Percentiles rank a stretch among this genome's conserved stretches.
Conservation (phyloP, 129 eudicot genomes). For the Artemisia tridentata region DNA sequence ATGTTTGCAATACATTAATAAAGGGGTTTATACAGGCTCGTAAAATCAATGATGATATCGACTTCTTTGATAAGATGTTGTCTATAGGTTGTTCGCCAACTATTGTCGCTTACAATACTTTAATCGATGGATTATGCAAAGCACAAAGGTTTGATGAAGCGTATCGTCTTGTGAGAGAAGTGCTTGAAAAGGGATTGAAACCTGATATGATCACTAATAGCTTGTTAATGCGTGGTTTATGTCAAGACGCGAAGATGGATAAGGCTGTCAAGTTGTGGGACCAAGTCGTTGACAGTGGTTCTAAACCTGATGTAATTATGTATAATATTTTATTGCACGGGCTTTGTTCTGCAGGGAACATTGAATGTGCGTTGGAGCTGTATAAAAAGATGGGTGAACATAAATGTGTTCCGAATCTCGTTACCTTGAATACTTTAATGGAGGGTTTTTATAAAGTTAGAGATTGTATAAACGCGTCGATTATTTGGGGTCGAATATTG, state of each 20-base stretch:
- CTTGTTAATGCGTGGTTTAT: slow-evolving; percentile 72
- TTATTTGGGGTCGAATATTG: slow-evolving; percentile 65
- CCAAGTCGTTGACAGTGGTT: slow-evolving; percentile 50
- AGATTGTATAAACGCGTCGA: slow-evolving; percentile 56
- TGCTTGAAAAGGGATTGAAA: slow-evolving; percentile 61
- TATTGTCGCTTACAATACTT: slow-evolving; percentile 72
- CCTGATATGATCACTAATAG: slow-evolving; percentile 75
- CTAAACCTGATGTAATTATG: slow-evolving; percentile 77
- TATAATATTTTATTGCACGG: slow-evolving; percentile 87
- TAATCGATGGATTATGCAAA: slow-evolving; percentile 73
- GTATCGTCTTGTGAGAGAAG: slow-evolving; percentile 56
- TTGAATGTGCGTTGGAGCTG: slow-evolving; percentile 52
- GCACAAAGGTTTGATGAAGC: slow-evolving; percentile 66
- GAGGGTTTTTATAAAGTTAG: slow-evolving; percentile 80
- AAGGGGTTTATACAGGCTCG: slow-evolving; percentile 59
- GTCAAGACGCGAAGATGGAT: slow-evolving; percentile 54
- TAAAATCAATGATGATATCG: slow-evolving; percentile 54
- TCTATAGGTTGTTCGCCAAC: slow-evolving; percentile 51
- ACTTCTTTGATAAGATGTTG: slow-evolving; percentile 45
- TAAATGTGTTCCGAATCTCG: slow-evolving; percentile 73
- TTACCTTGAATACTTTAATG: slow-evolving; percentile 82
- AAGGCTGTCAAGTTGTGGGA: slow-evolving; percentile 63
- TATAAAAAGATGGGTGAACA: slow-evolving; percentile 52
- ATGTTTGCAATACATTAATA: slow-evolving; percentile 66
- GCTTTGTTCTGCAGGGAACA: slow-evolving; percentile 68